phyloP scores from a whole-genome alignment of 148 eudicot species.

The Mesembryanthemum crystallinum region DNA sequence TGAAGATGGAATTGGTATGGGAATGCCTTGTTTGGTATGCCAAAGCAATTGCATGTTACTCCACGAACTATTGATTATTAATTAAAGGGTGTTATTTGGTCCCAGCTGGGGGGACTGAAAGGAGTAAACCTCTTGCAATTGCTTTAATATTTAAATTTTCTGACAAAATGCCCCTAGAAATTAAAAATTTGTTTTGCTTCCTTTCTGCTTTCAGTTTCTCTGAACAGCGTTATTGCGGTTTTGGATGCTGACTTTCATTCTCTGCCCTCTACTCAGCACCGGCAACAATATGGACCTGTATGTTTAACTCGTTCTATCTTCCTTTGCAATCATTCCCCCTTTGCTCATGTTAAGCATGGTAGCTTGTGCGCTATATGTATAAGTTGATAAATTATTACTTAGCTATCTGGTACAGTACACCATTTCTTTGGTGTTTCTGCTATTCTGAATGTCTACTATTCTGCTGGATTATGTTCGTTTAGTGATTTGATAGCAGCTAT shows the following conservation, averaged over 20 bases:
- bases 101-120: not conserved
- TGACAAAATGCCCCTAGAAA: not conserved
- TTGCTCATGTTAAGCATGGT: not conserved
- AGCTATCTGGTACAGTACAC: not conserved
- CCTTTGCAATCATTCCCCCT: not conserved
- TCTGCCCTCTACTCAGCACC: conserved; percentile 88
- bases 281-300: conserved; percentile 97
- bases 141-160: not conserved
- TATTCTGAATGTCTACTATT: no score
- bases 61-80: not conserved
- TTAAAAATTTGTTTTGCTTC: conserved; percentile 2
- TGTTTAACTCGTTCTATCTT: conserved; percentile 20
- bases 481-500: not conserved
- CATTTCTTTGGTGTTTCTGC: no score
- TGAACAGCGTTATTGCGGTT: conserved; percentile 96
- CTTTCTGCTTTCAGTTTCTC: conserved; percentile 58
- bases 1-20: conserved; percentile 95
- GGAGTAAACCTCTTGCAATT: not conserved
- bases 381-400: not conserved
- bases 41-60: not conserved
- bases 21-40: not conserved
- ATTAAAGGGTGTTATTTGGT: not conserved
- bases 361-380: not conserved
- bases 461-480: not conserved
- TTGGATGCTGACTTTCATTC: conserved; percentile 99